Evolutionary conservation across 306 rosid species (phyloP), one percentile per base, ranked within the genome.

Genomic region (Fagus sylvatica): DNA sequence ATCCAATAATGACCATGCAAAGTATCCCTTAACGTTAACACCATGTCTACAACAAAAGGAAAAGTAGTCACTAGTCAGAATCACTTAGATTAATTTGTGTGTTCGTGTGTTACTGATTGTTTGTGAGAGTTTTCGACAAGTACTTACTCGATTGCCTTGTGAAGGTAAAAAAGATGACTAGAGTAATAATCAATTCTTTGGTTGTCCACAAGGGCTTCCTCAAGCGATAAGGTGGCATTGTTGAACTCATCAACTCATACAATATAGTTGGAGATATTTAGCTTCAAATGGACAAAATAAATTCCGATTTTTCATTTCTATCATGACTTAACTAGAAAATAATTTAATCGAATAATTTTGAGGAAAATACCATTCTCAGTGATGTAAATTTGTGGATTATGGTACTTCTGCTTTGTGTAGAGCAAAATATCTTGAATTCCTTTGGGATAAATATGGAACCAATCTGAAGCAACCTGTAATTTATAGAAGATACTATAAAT

Each of bases 1-100:
- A 79, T 91, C 96, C 69, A 91, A 78, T 76, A 91, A 83, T 43
- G 93, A 87, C 96, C 93, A 91, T 54, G 88, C 80, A 76, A 91
- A 89, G 81, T 83, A 90, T 36, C 96, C 96, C 78, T 85, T 90
- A 81, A 90, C 91, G 37, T 86, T 87, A 42, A 85, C 93, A 59
- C 91, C 91, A 74, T 82, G 74, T 84, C 90, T 91, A n/a, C 69
- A n/a, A 7, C 3, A 75, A 16, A 36, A 9, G 17, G 51, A 17
- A 59, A 10, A 30, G 2, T n/a, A n/a, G n/a, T n/a, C n/a, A n/a
- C n/a, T 39, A 5, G 69, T 32, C 19, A 5, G 5, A 64, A 12
- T 15, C 22, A 34, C 1, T 33, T 13, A 22, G 3, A n/a, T n/a
- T n/a, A n/a, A 19, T 5, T 9, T 48, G 12, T 7, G 62, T n/a